These are phyloP conservation scores for Neoscytalidium dimidiatum DNA, from an alignment of 2,329 filamentous ascomycete genomes.

Conservation along the genomic window DNA sequence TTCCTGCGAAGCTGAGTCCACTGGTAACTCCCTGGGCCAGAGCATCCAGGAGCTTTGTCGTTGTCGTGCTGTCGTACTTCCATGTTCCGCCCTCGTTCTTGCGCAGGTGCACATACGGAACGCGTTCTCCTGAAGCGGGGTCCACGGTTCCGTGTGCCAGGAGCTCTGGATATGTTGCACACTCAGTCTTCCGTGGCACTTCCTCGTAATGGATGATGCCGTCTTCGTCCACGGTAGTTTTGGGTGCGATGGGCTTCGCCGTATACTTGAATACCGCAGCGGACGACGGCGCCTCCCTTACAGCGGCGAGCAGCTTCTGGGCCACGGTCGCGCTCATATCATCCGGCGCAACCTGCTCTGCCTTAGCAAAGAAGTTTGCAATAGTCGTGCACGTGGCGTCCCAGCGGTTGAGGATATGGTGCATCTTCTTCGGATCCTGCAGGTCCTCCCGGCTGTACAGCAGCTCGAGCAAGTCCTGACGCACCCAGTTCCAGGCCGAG, in stretches of 20 bases:
- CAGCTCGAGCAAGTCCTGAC: conserved; percentile 27
- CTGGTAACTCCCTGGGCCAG: neutral
- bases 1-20: conserved; percentile 28
- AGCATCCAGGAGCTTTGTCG: neutral
- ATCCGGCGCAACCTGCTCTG: conserved; percentile 84
- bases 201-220: conserved; percentile 55
- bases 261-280: conserved; percentile 61
- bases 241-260: neutral
- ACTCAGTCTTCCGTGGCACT: conserved; percentile 60
- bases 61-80: neutral
- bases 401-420: conserved; percentile 98
- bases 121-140: neutral
- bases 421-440: conserved; percentile 97
- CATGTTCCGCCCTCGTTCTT: neutral
- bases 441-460: conserved; percentile 63
- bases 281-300: conserved; percentile 97
- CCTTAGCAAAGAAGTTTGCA: conserved; percentile 99
- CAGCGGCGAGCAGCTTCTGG: conserved; percentile 90
- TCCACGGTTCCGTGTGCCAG: conserved; percentile 39
- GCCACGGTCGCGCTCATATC: conserved; percentile 96
- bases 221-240: conserved; percentile 70
- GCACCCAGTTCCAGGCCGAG: conserved; percentile 41
- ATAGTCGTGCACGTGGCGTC: conserved; percentile 94
- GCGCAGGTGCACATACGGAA: neutral
- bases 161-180: conserved; percentile 87